Conservation (phyloP, 805 yeast species). For the Saccharomycopsis fodiens region DNA sequence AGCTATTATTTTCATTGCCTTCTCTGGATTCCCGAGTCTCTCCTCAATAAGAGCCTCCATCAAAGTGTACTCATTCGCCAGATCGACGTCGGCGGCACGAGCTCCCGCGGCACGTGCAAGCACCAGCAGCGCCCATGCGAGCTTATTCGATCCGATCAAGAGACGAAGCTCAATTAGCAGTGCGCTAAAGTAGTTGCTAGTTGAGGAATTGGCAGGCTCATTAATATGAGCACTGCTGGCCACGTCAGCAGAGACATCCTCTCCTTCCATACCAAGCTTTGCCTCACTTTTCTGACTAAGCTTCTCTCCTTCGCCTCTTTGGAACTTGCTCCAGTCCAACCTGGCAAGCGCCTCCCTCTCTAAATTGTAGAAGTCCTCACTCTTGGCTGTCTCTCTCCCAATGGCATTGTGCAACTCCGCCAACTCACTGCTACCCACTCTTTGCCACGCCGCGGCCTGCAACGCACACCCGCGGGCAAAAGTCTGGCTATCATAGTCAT, state of each 20-base stretch:
- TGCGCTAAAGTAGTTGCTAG: too few relatives aligned
- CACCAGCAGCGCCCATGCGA: background rate
- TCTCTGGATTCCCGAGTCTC: slow-evolving; percentile 22
- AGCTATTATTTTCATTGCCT: slow-evolving; percentile 23
- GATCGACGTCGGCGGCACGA: slow-evolving; percentile 26
- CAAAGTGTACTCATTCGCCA: slow-evolving; percentile 26
- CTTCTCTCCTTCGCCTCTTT: slow-evolving; percentile 33
- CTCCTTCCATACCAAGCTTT: too few relatives aligned
- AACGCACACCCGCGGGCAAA: slow-evolving; percentile 42
- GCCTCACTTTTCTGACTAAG: slow-evolving; percentile 18
- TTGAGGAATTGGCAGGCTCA: too few relatives aligned
- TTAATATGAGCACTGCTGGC: too few relatives aligned
- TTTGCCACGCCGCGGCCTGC: slow-evolving; percentile 40
- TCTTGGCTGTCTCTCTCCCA: too few relatives aligned
- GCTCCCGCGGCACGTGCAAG: slow-evolving; percentile 11
- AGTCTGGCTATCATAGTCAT: slow-evolving; percentile 28
- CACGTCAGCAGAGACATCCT: slow-evolving; percentile 28
- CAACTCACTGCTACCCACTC: slow-evolving; percentile 42
- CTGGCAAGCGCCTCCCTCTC: slow-evolving; percentile 37
- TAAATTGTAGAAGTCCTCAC: too few relatives aligned
- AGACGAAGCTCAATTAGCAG: slow-evolving; percentile 34
- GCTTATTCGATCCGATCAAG: slow-evolving; percentile 25
- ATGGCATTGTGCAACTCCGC: slow-evolving; percentile 42
- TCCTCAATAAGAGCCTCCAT: slow-evolving; percentile 23
- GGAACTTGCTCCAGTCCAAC: slow-evolving; percentile 30